Percentiles rank a stretch among this genome's conserved stretches.
phyloP scores from a whole-genome alignment of 345 rosid genomes.

The Gossypium sturtianum region DNA sequence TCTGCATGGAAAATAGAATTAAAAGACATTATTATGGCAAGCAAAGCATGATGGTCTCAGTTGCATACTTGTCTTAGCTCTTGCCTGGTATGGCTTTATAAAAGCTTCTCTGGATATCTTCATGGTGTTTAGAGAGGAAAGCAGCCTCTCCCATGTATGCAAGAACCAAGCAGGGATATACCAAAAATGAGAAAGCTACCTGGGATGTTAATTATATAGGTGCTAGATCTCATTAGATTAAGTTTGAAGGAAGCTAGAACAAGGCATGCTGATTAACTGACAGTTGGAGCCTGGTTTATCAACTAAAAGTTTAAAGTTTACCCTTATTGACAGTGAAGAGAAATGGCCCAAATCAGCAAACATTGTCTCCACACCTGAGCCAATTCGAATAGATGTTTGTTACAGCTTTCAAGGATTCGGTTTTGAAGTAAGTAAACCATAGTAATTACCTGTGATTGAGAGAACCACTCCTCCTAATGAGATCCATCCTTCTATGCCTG shows the following conservation, averaged over 20 bases:
- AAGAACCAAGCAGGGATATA: slow-evolving; percentile 79
- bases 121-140: slow-evolving; percentile 66
- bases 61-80: background rate
- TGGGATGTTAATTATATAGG: slow-evolving; percentile 13
- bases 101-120: slow-evolving; percentile 73
- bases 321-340: slow-evolving; percentile 77
- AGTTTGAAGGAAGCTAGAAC: background rate
- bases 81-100: slow-evolving; percentile 87
- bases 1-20: slow-evolving; percentile 38
- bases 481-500: slow-evolving; percentile 76
- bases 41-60: background rate
- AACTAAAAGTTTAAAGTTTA: slow-evolving; percentile 18
- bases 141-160: slow-evolving; percentile 98
- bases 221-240: background rate
- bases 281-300: background rate
- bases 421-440: slow-evolving; percentile 1
- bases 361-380: slow-evolving; percentile 77
- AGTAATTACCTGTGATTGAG: slow-evolving; percentile 59
- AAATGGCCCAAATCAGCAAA: slow-evolving; percentile 88
- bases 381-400: background rate
- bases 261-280: background rate
- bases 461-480: slow-evolving; percentile 90
- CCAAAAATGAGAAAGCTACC: slow-evolving; percentile 70
- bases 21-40: slow-evolving; percentile 12
- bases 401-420: slow-evolving; percentile 13